Conservation (phyloP, 2,329 filamentous ascomycete genomes). For the Ambrosiella cleistominuta region DNA sequence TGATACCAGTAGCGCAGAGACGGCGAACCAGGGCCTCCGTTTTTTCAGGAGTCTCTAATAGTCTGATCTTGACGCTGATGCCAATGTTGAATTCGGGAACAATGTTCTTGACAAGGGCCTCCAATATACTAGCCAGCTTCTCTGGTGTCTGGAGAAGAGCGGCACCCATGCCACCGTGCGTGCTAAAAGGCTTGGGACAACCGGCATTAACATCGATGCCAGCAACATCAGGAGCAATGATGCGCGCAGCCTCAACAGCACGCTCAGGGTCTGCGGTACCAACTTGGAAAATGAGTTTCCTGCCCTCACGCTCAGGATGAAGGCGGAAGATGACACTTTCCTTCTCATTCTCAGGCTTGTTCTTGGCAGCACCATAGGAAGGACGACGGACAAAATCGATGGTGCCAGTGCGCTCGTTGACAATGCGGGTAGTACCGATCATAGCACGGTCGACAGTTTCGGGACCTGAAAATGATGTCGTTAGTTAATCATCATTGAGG, state of each 20-base stretch:
- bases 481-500: not conserved
- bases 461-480: constrained; percentile 39
- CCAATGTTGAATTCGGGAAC: constrained; percentile 66
- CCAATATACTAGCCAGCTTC: constrained; percentile 63
- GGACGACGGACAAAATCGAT: constrained; percentile 70
- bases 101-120: constrained; percentile 64
- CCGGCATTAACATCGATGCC: constrained; percentile 96
- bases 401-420: constrained; percentile 59
- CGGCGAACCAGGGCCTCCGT: constrained; percentile 63
- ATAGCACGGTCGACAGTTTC: constrained; percentile 87
- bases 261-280: constrained; percentile 69
- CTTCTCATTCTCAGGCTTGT: constrained; percentile 32
- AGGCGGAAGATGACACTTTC: constrained; percentile 69
- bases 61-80: constrained; percentile 90
- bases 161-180: constrained; percentile 85
- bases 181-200: constrained; percentile 96
- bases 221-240: constrained; percentile 73
- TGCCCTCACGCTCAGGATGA: constrained; percentile 58
- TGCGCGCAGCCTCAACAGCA: constrained; percentile 66
- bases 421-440: constrained; percentile 64
- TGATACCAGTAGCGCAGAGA: constrained; percentile 77
- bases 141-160: constrained; percentile 76
- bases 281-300: constrained; percentile 73
- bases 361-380: constrained; percentile 48
- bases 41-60: constrained; percentile 58